Evolutionary conservation across 2,329 filamentous ascomycete species (phyloP).

Genomic region (Fusarium sp.): DNA sequence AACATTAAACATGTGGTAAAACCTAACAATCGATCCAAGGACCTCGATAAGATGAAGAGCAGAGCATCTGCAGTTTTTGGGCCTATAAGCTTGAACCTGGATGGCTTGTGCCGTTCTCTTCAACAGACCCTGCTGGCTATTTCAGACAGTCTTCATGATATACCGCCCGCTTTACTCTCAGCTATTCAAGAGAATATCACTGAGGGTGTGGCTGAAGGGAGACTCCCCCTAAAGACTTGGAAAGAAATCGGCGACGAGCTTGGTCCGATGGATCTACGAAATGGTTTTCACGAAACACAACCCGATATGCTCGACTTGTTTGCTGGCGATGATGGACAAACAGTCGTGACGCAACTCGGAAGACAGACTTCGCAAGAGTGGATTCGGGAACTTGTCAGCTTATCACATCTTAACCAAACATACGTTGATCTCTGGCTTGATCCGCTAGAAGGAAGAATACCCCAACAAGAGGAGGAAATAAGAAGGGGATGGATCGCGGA

Average conservation of each 20-base stretch:
- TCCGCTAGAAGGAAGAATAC: slow-evolving; percentile 35
- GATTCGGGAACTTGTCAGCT: slow-evolving; percentile 36
- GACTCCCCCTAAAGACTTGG: slow-evolving; percentile 48
- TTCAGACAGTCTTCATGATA: slow-evolving; percentile 31
- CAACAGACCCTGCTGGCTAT: slow-evolving; percentile 24
- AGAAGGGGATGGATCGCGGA: slow-evolving; percentile 46
- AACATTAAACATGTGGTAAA: slow-evolving; percentile 37
- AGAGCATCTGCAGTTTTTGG: slow-evolving; percentile 6
- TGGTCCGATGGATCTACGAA: background rate
- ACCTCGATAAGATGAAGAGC: background rate
- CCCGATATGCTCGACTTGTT: slow-evolving; percentile 45
- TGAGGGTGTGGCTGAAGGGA: slow-evolving; percentile 38
- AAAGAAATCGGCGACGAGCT: slow-evolving; percentile 38
- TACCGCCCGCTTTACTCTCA: slow-evolving; percentile 42
- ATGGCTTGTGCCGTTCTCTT: slow-evolving; percentile 36
- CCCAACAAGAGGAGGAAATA: slow-evolving; percentile 37
- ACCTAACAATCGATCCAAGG: background rate
- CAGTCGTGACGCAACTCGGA: slow-evolving; percentile 46
- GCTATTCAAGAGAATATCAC: slow-evolving; percentile 43
- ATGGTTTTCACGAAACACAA: slow-evolving; percentile 39
- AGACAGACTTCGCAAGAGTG: slow-evolving; percentile 38
- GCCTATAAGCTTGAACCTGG: slow-evolving; percentile 40
- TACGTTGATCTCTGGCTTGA: slow-evolving; percentile 49
- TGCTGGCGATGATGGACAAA: slow-evolving; percentile 38
- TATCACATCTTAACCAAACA: slow-evolving; percentile 43